phyloP scores from a whole-genome alignment of 2,329 filamentous ascomycete species.

The Boeremia exigua region DNA sequence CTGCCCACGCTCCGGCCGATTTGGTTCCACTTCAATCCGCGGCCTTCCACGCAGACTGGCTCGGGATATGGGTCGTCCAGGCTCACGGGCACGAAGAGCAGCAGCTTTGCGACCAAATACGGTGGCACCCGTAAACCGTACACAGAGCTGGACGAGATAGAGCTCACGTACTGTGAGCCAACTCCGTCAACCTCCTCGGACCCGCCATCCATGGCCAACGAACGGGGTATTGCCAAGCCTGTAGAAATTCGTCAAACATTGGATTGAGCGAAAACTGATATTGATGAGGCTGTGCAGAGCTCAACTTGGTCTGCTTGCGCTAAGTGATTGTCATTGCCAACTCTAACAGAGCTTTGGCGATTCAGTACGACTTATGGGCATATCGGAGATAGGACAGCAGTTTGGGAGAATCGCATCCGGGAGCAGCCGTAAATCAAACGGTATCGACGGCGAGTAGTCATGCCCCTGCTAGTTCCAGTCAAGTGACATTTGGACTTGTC shows the following conservation, averaged over 20 bases:
- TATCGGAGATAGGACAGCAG: too few relatives aligned
- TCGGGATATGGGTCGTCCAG: constrained; percentile 16
- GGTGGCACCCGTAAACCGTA: constrained; percentile 20
- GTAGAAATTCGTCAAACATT: constrained; percentile 25
- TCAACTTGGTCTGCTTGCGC: too few relatives aligned
- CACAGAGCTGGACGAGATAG: constrained; percentile 30
- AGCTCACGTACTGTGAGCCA: constrained; percentile 22
- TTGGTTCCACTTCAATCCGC: constrained; percentile 27
- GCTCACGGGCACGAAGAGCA: constrained; percentile 18
- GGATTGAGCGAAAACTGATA: background rate
- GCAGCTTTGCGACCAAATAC: constrained; percentile 15
- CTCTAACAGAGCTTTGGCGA: too few relatives aligned
- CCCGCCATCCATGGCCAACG: constrained; percentile 2
- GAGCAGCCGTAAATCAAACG: too few relatives aligned
- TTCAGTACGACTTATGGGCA: too few relatives aligned
- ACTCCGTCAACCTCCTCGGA: constrained; percentile 11
- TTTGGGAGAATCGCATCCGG: too few relatives aligned
- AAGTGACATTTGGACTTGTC: too few relatives aligned
- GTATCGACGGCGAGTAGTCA: too few relatives aligned
- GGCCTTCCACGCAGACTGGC: constrained; percentile 10
- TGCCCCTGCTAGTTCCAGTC: too few relatives aligned
- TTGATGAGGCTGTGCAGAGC: too few relatives aligned
- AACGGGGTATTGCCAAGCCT: constrained; percentile 20
- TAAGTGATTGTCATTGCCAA: too few relatives aligned
- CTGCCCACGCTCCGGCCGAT: constrained; percentile 36